A percentile compares a stretch with the other conserved stretches of the same genome.
Evolutionary conservation across 2,329 filamentous ascomycete species (phyloP).

Genomic region (Didymella arachidicola): DNA sequence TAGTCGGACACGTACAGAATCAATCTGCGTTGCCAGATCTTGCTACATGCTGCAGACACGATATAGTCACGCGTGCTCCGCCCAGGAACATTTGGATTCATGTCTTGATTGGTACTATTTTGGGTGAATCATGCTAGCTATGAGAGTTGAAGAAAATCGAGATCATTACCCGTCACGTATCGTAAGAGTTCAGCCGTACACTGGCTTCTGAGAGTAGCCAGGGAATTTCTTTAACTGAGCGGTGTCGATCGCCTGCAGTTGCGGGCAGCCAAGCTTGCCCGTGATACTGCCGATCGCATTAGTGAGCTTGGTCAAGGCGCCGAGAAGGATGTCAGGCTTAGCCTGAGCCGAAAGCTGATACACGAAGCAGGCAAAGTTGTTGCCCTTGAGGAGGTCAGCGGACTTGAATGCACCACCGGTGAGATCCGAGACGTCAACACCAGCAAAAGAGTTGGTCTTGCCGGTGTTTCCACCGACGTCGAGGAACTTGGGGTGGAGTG

Average conservation of each 20-base stretch:
- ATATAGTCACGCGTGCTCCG: not conserved
- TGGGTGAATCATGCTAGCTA: not conserved
- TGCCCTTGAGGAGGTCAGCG: slow-evolving; percentile 22
- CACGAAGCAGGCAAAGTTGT: slow-evolving; percentile 28
- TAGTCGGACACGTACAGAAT: too few species aligned
- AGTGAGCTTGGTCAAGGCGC: slow-evolving; percentile 25
- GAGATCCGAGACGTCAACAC: slow-evolving; percentile 26
- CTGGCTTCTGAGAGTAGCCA: slow-evolving; percentile 27
- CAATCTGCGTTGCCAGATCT: too few species aligned
- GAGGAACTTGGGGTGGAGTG: slow-evolving; percentile 35
- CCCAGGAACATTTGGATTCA: too few species aligned
- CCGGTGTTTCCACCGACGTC: slow-evolving; percentile 35
- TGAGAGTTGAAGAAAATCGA: not conserved
- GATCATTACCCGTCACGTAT: slow-evolving; percentile 1
- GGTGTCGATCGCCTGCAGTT: slow-evolving; percentile 26
- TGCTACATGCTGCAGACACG: too few species aligned
- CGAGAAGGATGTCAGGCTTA: slow-evolving; percentile 33
- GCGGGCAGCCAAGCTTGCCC: slow-evolving; percentile 27
- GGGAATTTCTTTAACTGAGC: slow-evolving; percentile 30
- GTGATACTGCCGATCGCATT: slow-evolving; percentile 25
- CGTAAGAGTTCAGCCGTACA: slow-evolving; percentile 21
- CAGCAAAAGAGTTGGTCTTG: slow-evolving; percentile 33
- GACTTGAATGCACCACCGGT: slow-evolving; percentile 31
- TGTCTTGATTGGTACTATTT: not conserved
- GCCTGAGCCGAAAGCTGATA: slow-evolving; percentile 32